phyloP scores from a whole-genome alignment of 73 alveolate species.

The Symbiodinium natans region DNA sequence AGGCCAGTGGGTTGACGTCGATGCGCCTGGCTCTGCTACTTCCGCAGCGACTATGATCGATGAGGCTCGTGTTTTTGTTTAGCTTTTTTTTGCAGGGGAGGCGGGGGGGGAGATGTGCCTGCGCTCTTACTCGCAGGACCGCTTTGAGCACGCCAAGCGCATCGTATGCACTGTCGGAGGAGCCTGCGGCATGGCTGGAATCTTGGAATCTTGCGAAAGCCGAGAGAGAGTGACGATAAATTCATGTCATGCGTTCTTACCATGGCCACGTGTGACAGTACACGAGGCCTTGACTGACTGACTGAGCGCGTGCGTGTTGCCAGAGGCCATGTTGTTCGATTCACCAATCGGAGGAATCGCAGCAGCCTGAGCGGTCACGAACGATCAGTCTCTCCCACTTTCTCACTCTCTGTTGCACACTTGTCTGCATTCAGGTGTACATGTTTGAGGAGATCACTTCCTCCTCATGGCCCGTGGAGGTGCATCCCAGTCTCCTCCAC shows the following conservation, averaged over 20 bases:
- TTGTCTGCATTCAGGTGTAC: background rate
- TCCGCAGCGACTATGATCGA: slow-evolving; percentile 89
- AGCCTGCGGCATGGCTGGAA: slow-evolving; percentile 65
- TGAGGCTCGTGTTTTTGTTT: background rate
- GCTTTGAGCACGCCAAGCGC: slow-evolving; percentile 88
- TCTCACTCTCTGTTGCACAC: background rate
- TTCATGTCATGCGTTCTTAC: too few species aligned
- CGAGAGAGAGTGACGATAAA: too few species aligned
- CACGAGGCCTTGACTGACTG: background rate
- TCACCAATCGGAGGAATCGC: slow-evolving; percentile 89
- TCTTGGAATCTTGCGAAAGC: background rate
- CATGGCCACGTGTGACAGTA: too few species aligned
- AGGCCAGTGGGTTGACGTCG: slow-evolving; percentile 88
- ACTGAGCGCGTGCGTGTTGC: background rate
- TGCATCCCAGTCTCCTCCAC: too few species aligned
- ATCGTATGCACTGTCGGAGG: slow-evolving; percentile 86
- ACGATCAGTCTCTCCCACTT: background rate
- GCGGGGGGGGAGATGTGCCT: background rate
- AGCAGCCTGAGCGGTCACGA: background rate
- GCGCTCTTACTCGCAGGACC: slow-evolving; percentile 21
- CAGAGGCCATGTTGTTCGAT: slow-evolving; percentile 71
- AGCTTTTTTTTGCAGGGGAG: too few species aligned
- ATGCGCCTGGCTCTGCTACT: slow-evolving; percentile 87
- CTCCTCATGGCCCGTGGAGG: slow-evolving; percentile 91
- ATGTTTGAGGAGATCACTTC: slow-evolving; percentile 89